A percentile compares a stretch with the other conserved stretches of the same genome.
These are phyloP conservation scores for Stemphylium lycopersici DNA, from an alignment of 2,329 filamentous ascomycete species.

Conservation along the genomic window DNA sequence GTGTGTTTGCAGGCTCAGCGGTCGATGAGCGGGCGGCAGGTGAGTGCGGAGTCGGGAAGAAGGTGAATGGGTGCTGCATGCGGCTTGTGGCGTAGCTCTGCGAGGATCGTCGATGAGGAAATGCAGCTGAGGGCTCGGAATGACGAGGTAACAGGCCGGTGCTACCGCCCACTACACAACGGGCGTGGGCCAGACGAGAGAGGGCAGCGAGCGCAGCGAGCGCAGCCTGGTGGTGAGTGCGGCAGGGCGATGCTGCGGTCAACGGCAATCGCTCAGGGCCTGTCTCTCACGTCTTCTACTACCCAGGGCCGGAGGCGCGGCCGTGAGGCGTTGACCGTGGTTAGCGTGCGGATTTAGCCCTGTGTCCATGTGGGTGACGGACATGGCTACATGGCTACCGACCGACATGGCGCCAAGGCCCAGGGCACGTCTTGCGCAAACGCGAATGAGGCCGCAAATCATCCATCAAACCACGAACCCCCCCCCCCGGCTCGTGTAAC, in stretches of 20 bases:
- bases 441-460: background rate
- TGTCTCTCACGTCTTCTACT: too few species aligned
- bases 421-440: background rate
- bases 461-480: background rate
- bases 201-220: background rate
- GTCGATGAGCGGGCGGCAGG: constrained; percentile 10
- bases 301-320: background rate
- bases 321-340: background rate
- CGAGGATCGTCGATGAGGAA: constrained; percentile 8
- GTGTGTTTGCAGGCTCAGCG: constrained; percentile 2
- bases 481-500: constrained; percentile 1
- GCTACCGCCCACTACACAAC: background rate
- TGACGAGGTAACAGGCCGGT: constrained; percentile 2
- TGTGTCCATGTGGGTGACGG: background rate
- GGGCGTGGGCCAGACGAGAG: too few species aligned
- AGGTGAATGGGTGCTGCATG: constrained; percentile 5
- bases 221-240: background rate
- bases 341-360: background rate
- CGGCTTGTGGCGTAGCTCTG: constrained; percentile 9
- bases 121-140: constrained; percentile 1
- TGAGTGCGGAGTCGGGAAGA: background rate
- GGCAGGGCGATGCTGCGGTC: background rate
- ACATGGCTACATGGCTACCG: too few species aligned
- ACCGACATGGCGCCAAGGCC: too few species aligned
- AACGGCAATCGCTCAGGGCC: too few species aligned